Base-by-base conservation (phyloP, 1,139 yeast genomes). In the Yamadazyma songkhlaensis region DNA sequence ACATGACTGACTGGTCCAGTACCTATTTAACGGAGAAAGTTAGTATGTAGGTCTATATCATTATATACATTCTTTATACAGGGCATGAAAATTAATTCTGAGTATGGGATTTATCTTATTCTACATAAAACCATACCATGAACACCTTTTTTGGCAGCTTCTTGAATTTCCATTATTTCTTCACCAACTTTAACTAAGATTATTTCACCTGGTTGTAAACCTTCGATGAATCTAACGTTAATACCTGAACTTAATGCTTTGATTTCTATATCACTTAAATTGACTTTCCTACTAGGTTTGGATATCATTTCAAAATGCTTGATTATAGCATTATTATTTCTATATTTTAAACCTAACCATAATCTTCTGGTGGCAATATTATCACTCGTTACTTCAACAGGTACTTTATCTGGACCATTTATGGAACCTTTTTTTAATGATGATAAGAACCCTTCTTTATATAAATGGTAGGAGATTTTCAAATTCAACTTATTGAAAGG, bases 261-360 rank as follows among this genome's bases (percentile, higher is more conserved):
- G 42, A 92, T 66, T 50, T 89, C 96, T 5, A 76, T 72, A 15
- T 72, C 63, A 3, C 74, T 65, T 52, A 89, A 78, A 48, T 72
- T 64, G 22, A 89, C 84, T 55, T 82, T 74, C 57, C 92, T 74
- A 51, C 85, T 87, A 32, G 98, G 98, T 54, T 83, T 89, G 37
- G 94, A 84, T 32, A 94, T 79, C 52, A 92, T 70, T 28, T 78
- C 73, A 54, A 90, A 77, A 41, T 79, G 74, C 45, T 81, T 73
- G 47, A 92, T 71, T 9, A 92, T 96, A 0, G 96, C 83, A 46
- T 72, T 70, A 54, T 84, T 81, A 49, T 87, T 80, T 55, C 95
- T 79, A 60, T 94, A 92, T 57, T 92, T 92, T 55, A 92, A 69
- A 1, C 90, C 95, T 14, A 92, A 62, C 99, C 98, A 92, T 42